A percentile compares a stretch with the other conserved stretches of the same genome.
These are phyloP conservation scores for Zymoseptoria brevis DNA, from an alignment of 2,329 filamentous ascomycete genomes.

Conservation along the genomic window DNA sequence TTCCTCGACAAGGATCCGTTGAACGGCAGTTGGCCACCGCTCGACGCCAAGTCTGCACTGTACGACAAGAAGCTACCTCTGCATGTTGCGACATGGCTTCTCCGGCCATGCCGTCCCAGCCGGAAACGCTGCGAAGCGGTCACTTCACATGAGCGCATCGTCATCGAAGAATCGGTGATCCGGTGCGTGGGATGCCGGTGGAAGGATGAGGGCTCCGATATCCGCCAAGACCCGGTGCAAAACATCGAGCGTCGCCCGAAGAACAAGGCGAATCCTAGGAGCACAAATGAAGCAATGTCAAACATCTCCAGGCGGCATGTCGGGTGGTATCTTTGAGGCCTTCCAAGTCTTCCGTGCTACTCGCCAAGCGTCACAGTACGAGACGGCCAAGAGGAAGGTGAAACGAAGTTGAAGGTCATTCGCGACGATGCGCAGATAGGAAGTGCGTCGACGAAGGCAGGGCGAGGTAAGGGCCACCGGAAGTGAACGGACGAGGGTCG, in stretches of 20 bases:
- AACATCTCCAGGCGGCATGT: neutral
- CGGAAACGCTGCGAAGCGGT: neutral
- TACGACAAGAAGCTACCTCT: neutral
- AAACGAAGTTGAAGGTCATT: neutral
- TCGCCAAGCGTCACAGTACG: neutral
- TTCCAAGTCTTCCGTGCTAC: neutral
- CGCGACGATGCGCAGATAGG: neutral
- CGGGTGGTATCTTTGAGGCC: neutral
- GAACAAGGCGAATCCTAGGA: neutral
- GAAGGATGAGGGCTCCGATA: neutral
- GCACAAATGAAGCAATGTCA: neutral
- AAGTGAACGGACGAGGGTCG: neutral
- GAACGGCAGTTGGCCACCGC: too few relatives aligned
- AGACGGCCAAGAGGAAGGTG: neutral
- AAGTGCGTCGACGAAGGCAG: neutral
- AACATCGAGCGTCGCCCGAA: neutral
- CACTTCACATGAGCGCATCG: neutral
- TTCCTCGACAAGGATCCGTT: conserved; percentile 1
- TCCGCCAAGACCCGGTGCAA: neutral
- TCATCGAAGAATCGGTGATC: neutral
- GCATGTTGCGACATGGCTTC: neutral
- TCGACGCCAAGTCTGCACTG: too few relatives aligned
- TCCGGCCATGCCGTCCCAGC: neutral
- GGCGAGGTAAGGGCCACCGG: neutral
- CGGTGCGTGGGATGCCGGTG: neutral